These are phyloP conservation scores for Azolla pinnata DNA, from an alignment of 75 land plant species.

Conservation along the genomic window DNA sequence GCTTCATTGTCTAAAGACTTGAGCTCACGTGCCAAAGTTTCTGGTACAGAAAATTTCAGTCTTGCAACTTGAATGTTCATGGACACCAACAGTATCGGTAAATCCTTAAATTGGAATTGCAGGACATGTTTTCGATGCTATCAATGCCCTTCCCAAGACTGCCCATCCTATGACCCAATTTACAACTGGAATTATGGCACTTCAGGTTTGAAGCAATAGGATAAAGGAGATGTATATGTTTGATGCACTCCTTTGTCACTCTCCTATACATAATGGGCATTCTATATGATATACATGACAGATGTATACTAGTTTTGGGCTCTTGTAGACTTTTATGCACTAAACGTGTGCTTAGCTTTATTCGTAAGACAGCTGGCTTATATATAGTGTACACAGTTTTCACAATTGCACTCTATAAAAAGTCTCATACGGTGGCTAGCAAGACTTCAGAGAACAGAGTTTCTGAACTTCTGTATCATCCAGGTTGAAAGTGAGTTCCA, in stretches of 20 bases:
- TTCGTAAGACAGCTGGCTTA: too few relatives aligned
- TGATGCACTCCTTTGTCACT: too few relatives aligned
- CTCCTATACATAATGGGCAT: too few relatives aligned
- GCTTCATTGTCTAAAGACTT: constrained; percentile 64
- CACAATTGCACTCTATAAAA: too few relatives aligned
- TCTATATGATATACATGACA: too few relatives aligned
- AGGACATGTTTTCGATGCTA: constrained; percentile 84
- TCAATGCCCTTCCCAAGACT: constrained; percentile 65
- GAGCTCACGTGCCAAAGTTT: constrained; percentile 51
- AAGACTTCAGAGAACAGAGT: too few relatives aligned
- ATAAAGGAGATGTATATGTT: neutral
- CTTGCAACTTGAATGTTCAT: neutral
- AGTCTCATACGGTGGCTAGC: too few relatives aligned
- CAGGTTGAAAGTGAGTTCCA: constrained; percentile 93
- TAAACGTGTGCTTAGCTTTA: too few relatives aligned
- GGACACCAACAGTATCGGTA: too few relatives aligned
- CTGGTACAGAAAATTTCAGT: constrained; percentile 34
- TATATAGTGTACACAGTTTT: too few relatives aligned
- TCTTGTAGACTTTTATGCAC: too few relatives aligned
- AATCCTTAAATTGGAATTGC: constrained; percentile 24
- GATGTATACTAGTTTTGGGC: too few relatives aligned
- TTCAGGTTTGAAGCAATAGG: constrained; percentile 47
- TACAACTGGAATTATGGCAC: constrained; percentile 88
- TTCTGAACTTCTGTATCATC: constrained; percentile 6
- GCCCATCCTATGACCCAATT: constrained; percentile 99